Percentiles rank a stretch among this genome's conserved stretches.
Conservation (phyloP, 164 flowering plant species). For the Nymphaea colorata region DNA sequence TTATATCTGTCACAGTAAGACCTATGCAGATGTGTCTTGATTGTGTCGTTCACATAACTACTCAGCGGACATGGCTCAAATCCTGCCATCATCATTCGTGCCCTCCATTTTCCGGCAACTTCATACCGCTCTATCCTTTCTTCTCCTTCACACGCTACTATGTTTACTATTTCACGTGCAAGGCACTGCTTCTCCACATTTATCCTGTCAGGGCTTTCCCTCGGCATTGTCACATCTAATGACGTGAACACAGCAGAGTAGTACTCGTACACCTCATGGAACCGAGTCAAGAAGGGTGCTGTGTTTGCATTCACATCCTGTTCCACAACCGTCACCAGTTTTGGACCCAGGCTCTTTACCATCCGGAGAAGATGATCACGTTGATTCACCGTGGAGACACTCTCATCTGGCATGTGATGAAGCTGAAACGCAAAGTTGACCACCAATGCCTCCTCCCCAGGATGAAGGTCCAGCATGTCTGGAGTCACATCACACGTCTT, state of each 20-base stretch:
- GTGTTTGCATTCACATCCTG: slow-evolving; percentile 96
- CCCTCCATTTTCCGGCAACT: slow-evolving; percentile 95
- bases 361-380: slow-evolving; percentile 82
- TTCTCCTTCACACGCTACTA: slow-evolving; percentile 92
- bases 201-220: slow-evolving; percentile 79
- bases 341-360: slow-evolving; percentile 77
- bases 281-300: slow-evolving; percentile 73
- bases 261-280: slow-evolving; percentile 77
- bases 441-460: slow-evolving; percentile 52
- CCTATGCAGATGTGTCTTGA: slow-evolving; percentile 28
- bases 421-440: slow-evolving; percentile 97
- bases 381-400: slow-evolving; percentile 80
- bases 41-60: slow-evolving; percentile 27
- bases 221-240: slow-evolving; percentile 69
- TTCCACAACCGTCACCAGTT: slow-evolving; percentile 85
- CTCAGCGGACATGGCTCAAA: slow-evolving; percentile 52
- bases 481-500: slow-evolving; percentile 53
- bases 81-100: slow-evolving; percentile 96
- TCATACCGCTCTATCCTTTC: slow-evolving; percentile 93
- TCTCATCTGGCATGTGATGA: slow-evolving; percentile 99
- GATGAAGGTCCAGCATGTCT: slow-evolving; percentile 36
- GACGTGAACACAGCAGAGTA: slow-evolving; percentile 88
- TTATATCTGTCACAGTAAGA: slow-evolving; percentile 61
- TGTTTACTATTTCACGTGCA: slow-evolving; percentile 85
- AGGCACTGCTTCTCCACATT: slow-evolving; percentile 90